A percentile compares a stretch with the other conserved stretches of the same genome.
Conservation (phyloP, 202 grass and related monocot genomes). For the Digitaria exilis region DNA sequence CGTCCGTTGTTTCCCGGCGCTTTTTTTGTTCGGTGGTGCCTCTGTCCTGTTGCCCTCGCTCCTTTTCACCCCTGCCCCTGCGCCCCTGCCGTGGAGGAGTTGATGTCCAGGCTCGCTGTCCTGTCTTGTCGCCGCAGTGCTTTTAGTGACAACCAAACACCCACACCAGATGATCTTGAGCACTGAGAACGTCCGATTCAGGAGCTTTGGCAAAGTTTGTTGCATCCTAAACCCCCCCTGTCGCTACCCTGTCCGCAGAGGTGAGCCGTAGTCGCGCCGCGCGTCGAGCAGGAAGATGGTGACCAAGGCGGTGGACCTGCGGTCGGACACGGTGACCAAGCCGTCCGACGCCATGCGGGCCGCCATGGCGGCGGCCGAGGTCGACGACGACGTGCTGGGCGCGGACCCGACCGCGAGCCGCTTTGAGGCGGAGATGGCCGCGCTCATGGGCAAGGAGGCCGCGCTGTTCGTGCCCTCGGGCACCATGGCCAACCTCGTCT, state of each 20-base stretch:
- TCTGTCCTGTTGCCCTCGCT: background rate
- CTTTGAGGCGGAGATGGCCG: slow-evolving; percentile 71
- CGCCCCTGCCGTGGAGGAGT: background rate
- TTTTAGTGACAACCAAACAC: background rate
- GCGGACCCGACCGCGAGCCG: slow-evolving; percentile 64
- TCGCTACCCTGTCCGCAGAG: background rate
- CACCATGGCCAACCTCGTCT: slow-evolving; percentile 95
- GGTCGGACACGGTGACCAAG: slow-evolving; percentile 96
- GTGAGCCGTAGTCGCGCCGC: too few species aligned
- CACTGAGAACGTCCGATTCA: too few species aligned
- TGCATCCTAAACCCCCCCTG: background rate
- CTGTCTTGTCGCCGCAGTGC: background rate
- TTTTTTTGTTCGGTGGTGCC: background rate
- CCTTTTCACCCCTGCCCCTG: background rate
- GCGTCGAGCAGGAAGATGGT: slow-evolving; percentile 44
- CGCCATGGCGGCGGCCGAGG: slow-evolving; percentile 88
- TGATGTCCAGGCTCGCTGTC: background rate
- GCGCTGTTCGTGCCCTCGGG: slow-evolving; percentile 96
- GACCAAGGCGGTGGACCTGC: slow-evolving; percentile 75
- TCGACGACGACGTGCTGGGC: slow-evolving; percentile 91
- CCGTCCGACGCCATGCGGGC: slow-evolving; percentile 78
- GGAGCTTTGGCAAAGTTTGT: background rate
- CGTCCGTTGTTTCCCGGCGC: background rate
- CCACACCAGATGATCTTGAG: background rate
- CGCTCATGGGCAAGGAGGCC: slow-evolving; percentile 77